Base-by-base conservation (phyloP, 2,329 filamentous ascomycete genomes). In the Xylaria sp. region DNA sequence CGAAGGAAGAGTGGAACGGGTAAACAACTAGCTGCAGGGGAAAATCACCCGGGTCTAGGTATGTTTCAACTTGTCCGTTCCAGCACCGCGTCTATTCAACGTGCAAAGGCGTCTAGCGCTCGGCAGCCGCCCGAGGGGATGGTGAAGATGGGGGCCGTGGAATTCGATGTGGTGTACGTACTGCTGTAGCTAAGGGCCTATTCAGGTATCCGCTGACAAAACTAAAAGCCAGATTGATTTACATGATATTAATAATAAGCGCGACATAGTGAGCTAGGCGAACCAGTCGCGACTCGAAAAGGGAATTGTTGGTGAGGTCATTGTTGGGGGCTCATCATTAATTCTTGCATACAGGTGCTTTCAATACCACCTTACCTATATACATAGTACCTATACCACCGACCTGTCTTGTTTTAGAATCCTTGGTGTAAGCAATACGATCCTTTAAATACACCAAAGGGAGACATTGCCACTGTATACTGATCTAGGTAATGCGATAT, bases 51-150 rank as follows among this genome's bases (percentile, higher is more conserved):
- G 20, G 58, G 34, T 28, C 28, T 37, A 37, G 48, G 58, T 54
- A 23, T 69, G 63, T 58, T 62, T 69, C 59, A 64, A 66, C 25
- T 31, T 20, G 54, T 44, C 34, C n/a, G 63, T 67, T 63, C 61
- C 57, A 37, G 65, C 48, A 57, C 55, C 63, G 70, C 70, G 70
- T 51, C 66, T 71, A 71, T 71, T 46, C 34, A 70, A 64, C 52
- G 65, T 66, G 65, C 48, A 70, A 61, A 70, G 41, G 62, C 50
- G 69, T 67, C 66, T 73, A 73, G 46, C 66, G 66, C 57, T 71
- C 69, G 66, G 71, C 58, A 71, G 64, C 64, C 69, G 66, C 66
- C 71, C 71, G 71, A 67, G 57, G 60, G 56, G 9, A 55, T 62
- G 69, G 63, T 37, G 67, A 65, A 39, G 69, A 70, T 72, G 67